Percentiles rank a stretch among this genome's conserved stretches.
Conservation (phyloP, 2,329 filamentous ascomycete species). For the Apiospora sp. region DNA sequence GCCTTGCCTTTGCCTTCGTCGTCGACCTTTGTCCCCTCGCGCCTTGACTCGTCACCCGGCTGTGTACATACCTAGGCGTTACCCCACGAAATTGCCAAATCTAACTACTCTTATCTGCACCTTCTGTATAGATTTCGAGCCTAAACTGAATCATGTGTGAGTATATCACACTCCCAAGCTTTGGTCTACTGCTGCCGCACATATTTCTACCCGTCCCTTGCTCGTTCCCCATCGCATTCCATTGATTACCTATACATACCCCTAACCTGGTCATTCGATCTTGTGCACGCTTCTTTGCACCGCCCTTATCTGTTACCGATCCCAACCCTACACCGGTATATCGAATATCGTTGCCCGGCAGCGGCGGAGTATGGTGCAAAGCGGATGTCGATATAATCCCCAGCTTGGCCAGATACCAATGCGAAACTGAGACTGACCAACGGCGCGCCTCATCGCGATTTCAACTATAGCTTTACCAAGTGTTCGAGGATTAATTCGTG, state of each 20-base stretch:
- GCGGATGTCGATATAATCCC: slow-evolving; percentile 3
- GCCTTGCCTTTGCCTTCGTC: slow-evolving; percentile 2
- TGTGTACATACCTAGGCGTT: slow-evolving; percentile 5
- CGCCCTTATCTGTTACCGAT: not conserved
- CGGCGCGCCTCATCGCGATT: not conserved
- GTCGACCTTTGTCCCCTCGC: not conserved
- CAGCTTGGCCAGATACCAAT: slow-evolving; percentile 9
- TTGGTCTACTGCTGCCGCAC: not conserved
- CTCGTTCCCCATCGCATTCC: not conserved
- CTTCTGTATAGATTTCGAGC: not conserved
- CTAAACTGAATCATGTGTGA: slow-evolving; percentile 15
- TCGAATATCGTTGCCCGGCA: not conserved
- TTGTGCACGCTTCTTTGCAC: not conserved
- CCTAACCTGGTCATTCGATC: not conserved
- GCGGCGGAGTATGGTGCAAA: slow-evolving; percentile 12
- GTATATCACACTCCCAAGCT: slow-evolving; percentile 3
- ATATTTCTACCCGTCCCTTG: not conserved
- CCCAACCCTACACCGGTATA: not conserved
- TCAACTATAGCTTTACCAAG: slow-evolving; percentile 32
- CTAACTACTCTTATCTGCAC: slow-evolving; percentile 15
- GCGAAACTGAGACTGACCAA: slow-evolving; percentile 20
- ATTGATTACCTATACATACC: not conserved
- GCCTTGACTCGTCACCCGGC: slow-evolving; percentile 16
- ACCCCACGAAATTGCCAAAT: slow-evolving; percentile 12
- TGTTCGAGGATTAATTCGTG: slow-evolving; percentile 36